Evolutionary conservation across 768 basidiomycete species (phyloP).

Genomic region (Infundibulicybe gibba): DNA sequence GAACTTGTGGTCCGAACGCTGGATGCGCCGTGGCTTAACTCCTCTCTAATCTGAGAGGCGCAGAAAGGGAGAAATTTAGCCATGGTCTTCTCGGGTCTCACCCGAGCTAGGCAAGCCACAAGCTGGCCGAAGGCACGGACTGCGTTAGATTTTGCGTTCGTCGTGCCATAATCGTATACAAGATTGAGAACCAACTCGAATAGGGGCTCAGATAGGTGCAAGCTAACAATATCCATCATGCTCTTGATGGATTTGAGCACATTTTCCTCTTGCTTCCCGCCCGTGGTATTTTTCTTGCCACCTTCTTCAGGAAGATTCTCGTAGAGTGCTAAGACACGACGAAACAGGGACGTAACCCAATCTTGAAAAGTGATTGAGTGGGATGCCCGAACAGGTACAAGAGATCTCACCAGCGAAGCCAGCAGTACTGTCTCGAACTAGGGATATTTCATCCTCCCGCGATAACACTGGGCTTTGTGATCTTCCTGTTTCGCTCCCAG

Average conservation of each 20-base stretch:
- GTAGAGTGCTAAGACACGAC: slow-evolving; percentile 76
- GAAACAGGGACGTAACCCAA: slow-evolving; percentile 77
- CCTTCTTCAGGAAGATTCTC: slow-evolving; percentile 96
- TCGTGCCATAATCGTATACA: slow-evolving; percentile 83
- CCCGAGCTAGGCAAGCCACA: slow-evolving; percentile 78
- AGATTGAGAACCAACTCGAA: slow-evolving; percentile 86
- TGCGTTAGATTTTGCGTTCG: slow-evolving; percentile 88
- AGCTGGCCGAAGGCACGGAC: slow-evolving; percentile 88
- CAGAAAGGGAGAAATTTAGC: slow-evolving; percentile 81
- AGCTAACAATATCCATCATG: slow-evolving; percentile 77
- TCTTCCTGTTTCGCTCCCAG: slow-evolving; percentile 40
- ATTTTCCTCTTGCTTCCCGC: slow-evolving; percentile 78
- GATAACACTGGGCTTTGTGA: slow-evolving; percentile 37
- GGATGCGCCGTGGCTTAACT: slow-evolving; percentile 88
- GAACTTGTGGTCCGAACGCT: slow-evolving; percentile 74
- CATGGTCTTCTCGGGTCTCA: slow-evolving; percentile 71
- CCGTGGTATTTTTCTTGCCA: slow-evolving; percentile 80
- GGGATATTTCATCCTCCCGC: slow-evolving; percentile 64
- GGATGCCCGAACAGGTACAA: background rate
- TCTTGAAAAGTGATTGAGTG: slow-evolving; percentile 35
- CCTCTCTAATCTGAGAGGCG: slow-evolving; percentile 71
- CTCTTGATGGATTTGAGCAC: slow-evolving; percentile 77
- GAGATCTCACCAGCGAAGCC: slow-evolving; percentile 61
- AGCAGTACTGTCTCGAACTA: slow-evolving; percentile 76
- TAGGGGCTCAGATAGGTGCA: slow-evolving; percentile 73